Evolutionary conservation across 306 rosid species (phyloP).

Genomic region (Cercis canadensis): DNA sequence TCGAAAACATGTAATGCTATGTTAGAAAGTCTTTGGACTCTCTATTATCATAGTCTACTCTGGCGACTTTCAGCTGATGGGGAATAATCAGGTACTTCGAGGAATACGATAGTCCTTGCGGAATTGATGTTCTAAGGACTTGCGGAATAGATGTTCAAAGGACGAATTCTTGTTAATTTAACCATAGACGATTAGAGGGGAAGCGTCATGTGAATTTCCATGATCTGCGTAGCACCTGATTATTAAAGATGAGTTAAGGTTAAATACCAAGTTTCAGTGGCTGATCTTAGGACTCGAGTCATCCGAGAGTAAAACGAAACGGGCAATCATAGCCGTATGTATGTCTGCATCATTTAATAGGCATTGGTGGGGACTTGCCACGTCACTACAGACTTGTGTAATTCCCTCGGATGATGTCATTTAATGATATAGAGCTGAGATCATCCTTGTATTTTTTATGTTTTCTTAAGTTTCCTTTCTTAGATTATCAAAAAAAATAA

Average conservation of each 20-base stretch:
- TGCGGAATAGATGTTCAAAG: not conserved
- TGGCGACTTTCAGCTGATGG: slow-evolving; percentile 51
- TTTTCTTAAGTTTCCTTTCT: not conserved
- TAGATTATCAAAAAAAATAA: too few relatives aligned
- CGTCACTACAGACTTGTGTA: slow-evolving; percentile 11
- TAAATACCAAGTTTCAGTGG: not conserved
- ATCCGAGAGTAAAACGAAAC: not conserved
- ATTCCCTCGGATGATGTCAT: slow-evolving; percentile 37
- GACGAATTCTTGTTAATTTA: not conserved
- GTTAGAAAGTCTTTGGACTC: slow-evolving; percentile 27
- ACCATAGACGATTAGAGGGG: too few relatives aligned
- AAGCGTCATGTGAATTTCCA: not conserved
- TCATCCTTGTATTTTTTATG: not conserved
- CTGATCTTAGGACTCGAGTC: slow-evolving; percentile 27
- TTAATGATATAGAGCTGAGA: slow-evolving; percentile 19
- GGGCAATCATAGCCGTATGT: slow-evolving; percentile 54
- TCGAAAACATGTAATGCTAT: slow-evolving; percentile 31
- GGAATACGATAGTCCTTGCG: slow-evolving; percentile 8
- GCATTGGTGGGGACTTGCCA: slow-evolving; percentile 13
- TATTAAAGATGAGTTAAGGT: not conserved
- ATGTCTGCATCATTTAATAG: not conserved
- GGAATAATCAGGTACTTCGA: slow-evolving; percentile 32
- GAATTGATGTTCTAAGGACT: not conserved
- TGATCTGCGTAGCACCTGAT: not conserved
- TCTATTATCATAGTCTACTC: slow-evolving; percentile 46